Evolutionary conservation across 208 protist species (phyloP).

Genomic region (Naegleria gruberi): DNA sequence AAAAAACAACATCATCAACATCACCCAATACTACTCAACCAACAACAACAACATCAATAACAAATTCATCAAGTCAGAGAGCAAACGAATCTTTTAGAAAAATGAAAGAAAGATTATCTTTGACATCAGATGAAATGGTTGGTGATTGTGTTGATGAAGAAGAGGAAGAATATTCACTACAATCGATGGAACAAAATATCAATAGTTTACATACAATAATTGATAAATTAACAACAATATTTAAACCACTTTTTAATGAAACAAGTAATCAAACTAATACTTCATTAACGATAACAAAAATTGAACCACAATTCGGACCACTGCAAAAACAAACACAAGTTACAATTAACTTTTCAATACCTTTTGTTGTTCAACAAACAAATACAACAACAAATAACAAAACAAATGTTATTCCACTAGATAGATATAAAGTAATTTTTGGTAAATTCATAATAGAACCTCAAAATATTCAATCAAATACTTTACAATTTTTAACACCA

Average conservation of each 20-base stretch:
- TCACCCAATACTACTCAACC: too few relatives aligned
- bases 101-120: too few relatives aligned
- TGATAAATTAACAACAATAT: background rate
- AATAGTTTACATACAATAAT: background rate
- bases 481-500: background rate
- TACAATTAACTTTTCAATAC: background rate
- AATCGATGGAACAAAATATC: background rate
- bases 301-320: background rate
- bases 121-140: too few relatives aligned
- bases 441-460: background rate
- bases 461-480: background rate
- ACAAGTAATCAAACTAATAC: background rate
- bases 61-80: too few relatives aligned
- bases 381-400: background rate
- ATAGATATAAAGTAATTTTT: background rate
- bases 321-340: background rate
- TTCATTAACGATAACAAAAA: background rate
- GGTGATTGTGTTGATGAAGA: too few relatives aligned
- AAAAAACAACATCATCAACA: too few relatives aligned
- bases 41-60: too few relatives aligned
- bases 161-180: background rate
- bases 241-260: background rate
- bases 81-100: too few relatives aligned
- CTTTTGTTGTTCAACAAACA: background rate
- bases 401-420: background rate